These are phyloP conservation scores for Clitoria ternatea DNA, from an alignment of 306 rosid species.

Conservation along the genomic window DNA sequence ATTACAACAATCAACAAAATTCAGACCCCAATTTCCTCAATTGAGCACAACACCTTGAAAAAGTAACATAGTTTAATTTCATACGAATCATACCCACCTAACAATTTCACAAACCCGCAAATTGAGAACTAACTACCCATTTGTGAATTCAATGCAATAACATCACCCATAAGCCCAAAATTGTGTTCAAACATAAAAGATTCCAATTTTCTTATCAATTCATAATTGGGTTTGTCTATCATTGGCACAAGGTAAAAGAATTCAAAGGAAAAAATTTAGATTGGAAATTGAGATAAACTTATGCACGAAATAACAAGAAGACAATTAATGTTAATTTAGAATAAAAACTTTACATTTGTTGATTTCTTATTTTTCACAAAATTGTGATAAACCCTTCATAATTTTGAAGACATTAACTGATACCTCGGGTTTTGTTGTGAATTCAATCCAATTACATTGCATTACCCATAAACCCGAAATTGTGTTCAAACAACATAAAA, in stretches of 20 bases:
- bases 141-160: background rate
- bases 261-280: too few relatives aligned
- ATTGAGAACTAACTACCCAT: constrained; percentile 1
- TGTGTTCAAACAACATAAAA: background rate
- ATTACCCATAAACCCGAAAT: background rate
- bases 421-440: too few relatives aligned
- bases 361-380: too few relatives aligned
- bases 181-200: background rate
- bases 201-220: background rate
- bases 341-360: too few relatives aligned
- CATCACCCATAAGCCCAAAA: background rate
- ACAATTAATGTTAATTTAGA: too few relatives aligned
- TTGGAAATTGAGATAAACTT: too few relatives aligned
- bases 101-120: constrained; percentile 13
- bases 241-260: too few relatives aligned
- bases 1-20: background rate
- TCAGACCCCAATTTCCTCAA: background rate
- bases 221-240: too few relatives aligned
- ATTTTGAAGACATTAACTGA: too few relatives aligned
- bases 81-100: background rate
- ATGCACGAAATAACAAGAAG: too few relatives aligned
- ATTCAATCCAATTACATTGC: constrained; percentile 6
- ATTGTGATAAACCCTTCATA: too few relatives aligned
- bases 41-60: background rate
- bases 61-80: too few relatives aligned